Conservation (phyloP, 1,284 basidiomycete species). For the Ustilago esculenta region DNA sequence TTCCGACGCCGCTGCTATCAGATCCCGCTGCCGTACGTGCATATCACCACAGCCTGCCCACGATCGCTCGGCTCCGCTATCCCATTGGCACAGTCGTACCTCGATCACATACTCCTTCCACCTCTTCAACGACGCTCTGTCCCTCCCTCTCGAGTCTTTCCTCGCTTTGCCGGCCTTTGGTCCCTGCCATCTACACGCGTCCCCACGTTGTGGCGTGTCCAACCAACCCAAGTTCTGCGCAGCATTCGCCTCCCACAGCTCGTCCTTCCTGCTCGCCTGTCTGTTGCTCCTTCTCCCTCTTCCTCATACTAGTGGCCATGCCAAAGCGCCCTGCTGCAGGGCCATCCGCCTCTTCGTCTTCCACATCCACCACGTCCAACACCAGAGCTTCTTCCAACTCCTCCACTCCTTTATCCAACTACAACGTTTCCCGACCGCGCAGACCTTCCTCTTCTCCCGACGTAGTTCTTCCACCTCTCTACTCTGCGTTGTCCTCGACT, state of each 20-base stretch:
- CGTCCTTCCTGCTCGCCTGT: not conserved
- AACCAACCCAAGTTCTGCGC: too few relatives aligned
- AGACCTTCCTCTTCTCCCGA: slow-evolving; percentile 20
- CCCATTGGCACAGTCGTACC: too few relatives aligned
- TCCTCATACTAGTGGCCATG: slow-evolving; percentile 12
- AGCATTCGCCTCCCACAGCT: not conserved
- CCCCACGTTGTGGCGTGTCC: too few relatives aligned
- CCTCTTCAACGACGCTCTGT: too few relatives aligned
- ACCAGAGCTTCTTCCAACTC: slow-evolving; percentile 6
- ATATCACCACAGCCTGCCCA: too few relatives aligned
- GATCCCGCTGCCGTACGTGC: not conserved
- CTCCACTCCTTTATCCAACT: not conserved
- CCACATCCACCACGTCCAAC: slow-evolving; percentile 1
- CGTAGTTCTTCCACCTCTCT: slow-evolving; percentile 32
- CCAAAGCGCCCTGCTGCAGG: slow-evolving; percentile 15
- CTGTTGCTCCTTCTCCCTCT: not conserved
- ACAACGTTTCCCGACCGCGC: not conserved
- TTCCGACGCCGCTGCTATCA: not conserved
- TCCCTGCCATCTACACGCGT: too few relatives aligned
- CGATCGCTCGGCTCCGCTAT: too few relatives aligned
- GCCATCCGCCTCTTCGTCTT: slow-evolving; percentile 7
- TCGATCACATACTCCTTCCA: not conserved
- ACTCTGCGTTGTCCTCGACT: slow-evolving; percentile 15
- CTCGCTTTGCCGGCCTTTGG: too few relatives aligned
- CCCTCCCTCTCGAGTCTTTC: too few relatives aligned